Conservation (phyloP, 2,329 filamentous ascomycete species). For the Epichloe elymi region DNA sequence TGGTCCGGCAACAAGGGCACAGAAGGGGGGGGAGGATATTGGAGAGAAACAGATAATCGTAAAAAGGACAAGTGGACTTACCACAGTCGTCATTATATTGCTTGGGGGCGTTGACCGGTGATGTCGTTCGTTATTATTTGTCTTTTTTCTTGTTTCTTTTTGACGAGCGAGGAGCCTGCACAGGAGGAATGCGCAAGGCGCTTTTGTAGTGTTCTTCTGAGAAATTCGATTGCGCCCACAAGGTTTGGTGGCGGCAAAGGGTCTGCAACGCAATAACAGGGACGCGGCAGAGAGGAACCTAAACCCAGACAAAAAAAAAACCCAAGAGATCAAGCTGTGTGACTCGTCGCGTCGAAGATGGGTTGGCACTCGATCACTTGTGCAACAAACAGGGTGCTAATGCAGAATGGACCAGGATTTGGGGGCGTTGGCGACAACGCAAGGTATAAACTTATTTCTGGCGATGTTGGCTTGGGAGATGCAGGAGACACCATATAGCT, state of each 20-base stretch:
- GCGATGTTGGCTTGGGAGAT: background rate
- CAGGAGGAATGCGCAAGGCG: background rate
- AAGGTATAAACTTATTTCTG: background rate
- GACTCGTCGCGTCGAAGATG: background rate
- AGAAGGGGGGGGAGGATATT: background rate
- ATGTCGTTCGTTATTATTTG: no score
- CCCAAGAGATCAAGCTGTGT: background rate
- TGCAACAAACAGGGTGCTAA: background rate
- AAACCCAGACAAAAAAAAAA: background rate
- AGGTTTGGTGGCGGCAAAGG: background rate
- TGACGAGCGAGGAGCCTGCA: no score
- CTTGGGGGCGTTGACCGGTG: background rate
- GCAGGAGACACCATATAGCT: background rate
- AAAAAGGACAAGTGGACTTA: constrained; percentile 16
- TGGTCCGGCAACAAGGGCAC: background rate
- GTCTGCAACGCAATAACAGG: background rate
- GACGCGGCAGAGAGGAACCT: background rate
- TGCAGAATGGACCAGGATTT: background rate
- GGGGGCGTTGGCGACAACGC: background rate
- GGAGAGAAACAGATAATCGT: constrained; percentile 4
- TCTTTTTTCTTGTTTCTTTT: no score
- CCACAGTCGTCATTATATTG: constrained; percentile 22
- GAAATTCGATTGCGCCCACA: background rate
- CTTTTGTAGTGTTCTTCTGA: background rate
- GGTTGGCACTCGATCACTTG: background rate